Evolutionary conservation across 306 rosid species (phyloP), one percentile per base, ranked within the genome.

Genomic region (Aeschynomene evenia): DNA sequence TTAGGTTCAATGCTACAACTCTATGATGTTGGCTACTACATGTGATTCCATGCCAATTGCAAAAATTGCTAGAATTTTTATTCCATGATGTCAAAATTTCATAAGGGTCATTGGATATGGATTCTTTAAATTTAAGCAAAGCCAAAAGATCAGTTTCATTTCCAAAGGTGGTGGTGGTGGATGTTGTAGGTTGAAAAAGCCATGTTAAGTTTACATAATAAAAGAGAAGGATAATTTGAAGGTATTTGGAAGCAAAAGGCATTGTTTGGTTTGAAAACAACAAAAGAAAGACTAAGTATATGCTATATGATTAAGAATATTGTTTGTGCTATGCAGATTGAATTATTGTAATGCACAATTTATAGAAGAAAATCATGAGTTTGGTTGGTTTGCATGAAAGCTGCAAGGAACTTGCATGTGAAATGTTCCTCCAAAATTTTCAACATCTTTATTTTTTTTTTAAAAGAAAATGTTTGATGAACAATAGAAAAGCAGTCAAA

Each of bases 21-120:
- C 69, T 80, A 8, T 65, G 78, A 48, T 66, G 71, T 26, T 12
- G 2, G 24, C 10, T 8, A 34, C 54, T 63, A 54, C 69, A 63
- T 40, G 48, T 13, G 48, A 40, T 11, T 40, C 48, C 48, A 11
- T 40, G 48, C 48, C 18, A 40, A 16, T 40, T 40, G n/a, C 18
- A 40, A 6, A 40, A 40, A 16, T 40, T 14, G 6, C 16, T 40
- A 12, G 18, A 80, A 24, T n/a, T n/a, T n/a, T 16, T 63, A 15
- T 80, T 75, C 58, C 75, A 80, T n/a, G 75, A 70, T 48, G 31
- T 63, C 19, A 80, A 16, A 0, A 23, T 16, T n/a, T 20, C 51
- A 0, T 20, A n/a, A 1, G 71, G 81, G 21, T 81, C 72, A 16
- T 1, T 28, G 3, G 31, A 2, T 9, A 76, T 53, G 2, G 55